These are phyloP conservation scores for Thelonectria discophora DNA, from an alignment of 2,329 filamentous ascomycete species.

Conservation along the genomic window DNA sequence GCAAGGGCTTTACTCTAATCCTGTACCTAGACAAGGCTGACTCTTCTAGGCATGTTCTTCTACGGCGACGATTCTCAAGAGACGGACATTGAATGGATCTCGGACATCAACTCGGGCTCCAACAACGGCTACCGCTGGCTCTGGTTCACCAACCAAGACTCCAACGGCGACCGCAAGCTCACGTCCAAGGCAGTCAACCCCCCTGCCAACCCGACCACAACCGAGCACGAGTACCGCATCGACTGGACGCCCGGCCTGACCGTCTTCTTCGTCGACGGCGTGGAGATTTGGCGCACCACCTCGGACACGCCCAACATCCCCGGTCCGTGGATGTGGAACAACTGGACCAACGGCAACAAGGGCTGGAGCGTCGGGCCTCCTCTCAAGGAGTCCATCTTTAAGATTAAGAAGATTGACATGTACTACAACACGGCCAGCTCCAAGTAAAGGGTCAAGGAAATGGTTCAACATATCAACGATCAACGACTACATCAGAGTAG, in stretches of 20 bases:
- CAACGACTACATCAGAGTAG: background rate
- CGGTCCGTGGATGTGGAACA: conserved; percentile 45
- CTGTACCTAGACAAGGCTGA: background rate
- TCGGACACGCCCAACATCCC: conserved; percentile 37
- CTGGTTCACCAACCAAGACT: conserved; percentile 46
- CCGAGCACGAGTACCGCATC: conserved; percentile 46
- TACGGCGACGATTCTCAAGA: conserved; percentile 42
- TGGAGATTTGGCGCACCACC: conserved; percentile 39
- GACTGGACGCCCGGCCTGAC: conserved; percentile 43
- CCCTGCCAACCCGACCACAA: conserved; percentile 35
- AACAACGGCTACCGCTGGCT: conserved; percentile 40
- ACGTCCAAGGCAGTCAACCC: conserved; percentile 29
- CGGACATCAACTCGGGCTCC: conserved; percentile 40
- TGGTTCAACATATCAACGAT: background rate
- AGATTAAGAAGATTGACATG: conserved; percentile 43
- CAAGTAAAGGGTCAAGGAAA: background rate
- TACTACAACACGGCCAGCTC: conserved; percentile 44
- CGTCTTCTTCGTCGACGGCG: conserved; percentile 42
- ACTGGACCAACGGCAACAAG: conserved; percentile 45
- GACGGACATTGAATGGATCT: conserved; percentile 47
- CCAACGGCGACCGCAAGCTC: conserved; percentile 31
- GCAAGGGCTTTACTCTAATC: conserved; percentile 17
- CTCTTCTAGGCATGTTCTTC: conserved; percentile 42
- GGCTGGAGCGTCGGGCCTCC: conserved; percentile 45
- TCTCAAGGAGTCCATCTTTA: conserved; percentile 40